phyloP scores from a whole-genome alignment of 176 grass and related monocot species.

The Cenchrus fungigraminus region DNA sequence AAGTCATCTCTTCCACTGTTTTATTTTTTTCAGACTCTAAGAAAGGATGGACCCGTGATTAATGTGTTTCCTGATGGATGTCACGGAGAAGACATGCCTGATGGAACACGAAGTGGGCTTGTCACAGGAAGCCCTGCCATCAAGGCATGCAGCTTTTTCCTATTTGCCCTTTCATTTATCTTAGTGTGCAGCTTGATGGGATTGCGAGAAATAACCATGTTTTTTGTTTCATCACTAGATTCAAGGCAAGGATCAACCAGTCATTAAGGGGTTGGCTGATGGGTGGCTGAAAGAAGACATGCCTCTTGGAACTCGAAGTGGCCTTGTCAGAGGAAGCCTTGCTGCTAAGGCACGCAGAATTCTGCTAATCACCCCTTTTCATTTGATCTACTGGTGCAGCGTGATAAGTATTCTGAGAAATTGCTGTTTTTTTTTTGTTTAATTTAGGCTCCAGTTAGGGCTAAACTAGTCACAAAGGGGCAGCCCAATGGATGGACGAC shows the following conservation, averaged over 20 bases:
- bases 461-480: conserved; percentile 15
- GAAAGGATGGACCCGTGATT: conserved; percentile 28
- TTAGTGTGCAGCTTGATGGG: not conserved
- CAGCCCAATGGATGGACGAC: conserved; percentile 42
- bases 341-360: conserved; percentile 10
- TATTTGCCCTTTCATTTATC: conserved; percentile 16
- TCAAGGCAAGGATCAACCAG: conserved; percentile 36
- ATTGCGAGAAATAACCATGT: not conserved
- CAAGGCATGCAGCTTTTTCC: conserved; percentile 16
- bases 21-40: conserved; percentile 21
- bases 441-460: conserved; percentile 37
- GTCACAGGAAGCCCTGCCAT: conserved; percentile 6
- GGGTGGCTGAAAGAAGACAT: conserved; percentile 51
- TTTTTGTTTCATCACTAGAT: conserved; percentile 41
- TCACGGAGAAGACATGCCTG: conserved; percentile 37
- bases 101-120: not conserved
- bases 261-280: conserved; percentile 38
- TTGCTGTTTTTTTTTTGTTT: conserved; percentile 12
- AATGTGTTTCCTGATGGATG: conserved; percentile 45
- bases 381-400: conserved; percentile 4
- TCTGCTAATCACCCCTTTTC: not conserved
- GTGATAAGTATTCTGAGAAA: not conserved
- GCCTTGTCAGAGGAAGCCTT: conserved; percentile 21
- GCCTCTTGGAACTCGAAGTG: conserved; percentile 23
- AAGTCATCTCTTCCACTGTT: not conserved